Percentiles rank a stretch among this genome's conserved stretches.
These are phyloP conservation scores for Colletotrichum sublineola DNA, from an alignment of 2,329 filamentous ascomycete genomes.

Conservation along the genomic window DNA sequence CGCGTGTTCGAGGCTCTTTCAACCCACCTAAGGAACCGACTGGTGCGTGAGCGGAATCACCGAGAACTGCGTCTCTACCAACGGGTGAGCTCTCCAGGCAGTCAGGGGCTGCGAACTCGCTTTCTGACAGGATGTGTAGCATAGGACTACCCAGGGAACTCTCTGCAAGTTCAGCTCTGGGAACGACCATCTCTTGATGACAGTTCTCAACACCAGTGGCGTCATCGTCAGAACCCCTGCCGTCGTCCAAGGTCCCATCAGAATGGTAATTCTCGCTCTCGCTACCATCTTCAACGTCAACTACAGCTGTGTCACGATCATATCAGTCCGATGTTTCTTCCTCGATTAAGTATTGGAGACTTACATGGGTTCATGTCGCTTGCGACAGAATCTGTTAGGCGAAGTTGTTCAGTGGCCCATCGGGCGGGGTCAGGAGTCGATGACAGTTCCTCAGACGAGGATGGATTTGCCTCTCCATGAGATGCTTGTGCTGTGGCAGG, in stretches of 20 bases:
- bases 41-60: background rate
- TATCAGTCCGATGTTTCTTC: background rate
- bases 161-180: background rate
- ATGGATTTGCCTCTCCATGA: background rate
- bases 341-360: background rate
- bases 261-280: background rate
- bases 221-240: background rate
- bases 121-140: background rate
- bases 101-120: background rate
- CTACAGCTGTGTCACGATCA: background rate
- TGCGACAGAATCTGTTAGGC: background rate
- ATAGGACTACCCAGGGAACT: background rate
- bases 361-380: background rate
- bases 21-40: background rate
- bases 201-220: background rate
- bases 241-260: background rate
- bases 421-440: background rate
- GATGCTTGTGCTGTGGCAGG: background rate
- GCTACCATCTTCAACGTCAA: background rate
- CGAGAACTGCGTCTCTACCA: background rate
- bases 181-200: background rate
- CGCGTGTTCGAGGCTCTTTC: conserved; percentile 6
- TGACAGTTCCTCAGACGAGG: background rate
- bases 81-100: background rate
- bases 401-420: background rate